These are phyloP conservation scores for Naegleria gruberi DNA, from an alignment of 208 protist species.

Conservation along the genomic window DNA sequence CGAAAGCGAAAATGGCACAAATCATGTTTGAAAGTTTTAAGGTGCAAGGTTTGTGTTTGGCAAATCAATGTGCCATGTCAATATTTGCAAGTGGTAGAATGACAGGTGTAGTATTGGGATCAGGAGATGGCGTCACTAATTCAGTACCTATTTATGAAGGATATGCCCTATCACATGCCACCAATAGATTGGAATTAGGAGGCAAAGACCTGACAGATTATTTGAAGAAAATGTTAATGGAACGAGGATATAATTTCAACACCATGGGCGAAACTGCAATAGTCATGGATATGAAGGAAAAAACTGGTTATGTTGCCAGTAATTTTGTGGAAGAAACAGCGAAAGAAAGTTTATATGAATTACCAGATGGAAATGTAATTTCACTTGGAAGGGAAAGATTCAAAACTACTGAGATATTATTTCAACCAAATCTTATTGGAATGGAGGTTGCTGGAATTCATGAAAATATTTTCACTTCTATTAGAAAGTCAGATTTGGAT, in stretches of 20 bases:
- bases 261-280: too few species aligned
- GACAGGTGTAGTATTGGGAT: conserved; percentile 47
- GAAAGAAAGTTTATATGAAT: neutral
- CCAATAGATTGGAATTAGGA: neutral
- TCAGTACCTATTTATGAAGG: conserved; percentile 46
- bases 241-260: too few species aligned
- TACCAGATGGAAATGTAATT: conserved; percentile 69
- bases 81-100: conserved; percentile 44
- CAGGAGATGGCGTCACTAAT: conserved; percentile 44
- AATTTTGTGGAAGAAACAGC: conserved; percentile 45
- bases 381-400: conserved; percentile 70
- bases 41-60: conserved; percentile 36
- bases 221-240: conserved; percentile 10
- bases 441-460: conserved; percentile 85
- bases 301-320: conserved; percentile 47
- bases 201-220: conserved; percentile 39
- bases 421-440: conserved; percentile 87
- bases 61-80: conserved; percentile 41
- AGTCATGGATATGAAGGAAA: conserved; percentile 63
- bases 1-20: conserved; percentile 31
- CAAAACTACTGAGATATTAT: conserved; percentile 87
- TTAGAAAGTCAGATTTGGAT: conserved; percentile 90
- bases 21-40: conserved; percentile 44
- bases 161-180: conserved; percentile 25
- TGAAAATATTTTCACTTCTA: conserved; percentile 88